These are phyloP conservation scores for Phytophthora constricta DNA, from an alignment of 352 stramenopile species.

Conservation along the genomic window DNA sequence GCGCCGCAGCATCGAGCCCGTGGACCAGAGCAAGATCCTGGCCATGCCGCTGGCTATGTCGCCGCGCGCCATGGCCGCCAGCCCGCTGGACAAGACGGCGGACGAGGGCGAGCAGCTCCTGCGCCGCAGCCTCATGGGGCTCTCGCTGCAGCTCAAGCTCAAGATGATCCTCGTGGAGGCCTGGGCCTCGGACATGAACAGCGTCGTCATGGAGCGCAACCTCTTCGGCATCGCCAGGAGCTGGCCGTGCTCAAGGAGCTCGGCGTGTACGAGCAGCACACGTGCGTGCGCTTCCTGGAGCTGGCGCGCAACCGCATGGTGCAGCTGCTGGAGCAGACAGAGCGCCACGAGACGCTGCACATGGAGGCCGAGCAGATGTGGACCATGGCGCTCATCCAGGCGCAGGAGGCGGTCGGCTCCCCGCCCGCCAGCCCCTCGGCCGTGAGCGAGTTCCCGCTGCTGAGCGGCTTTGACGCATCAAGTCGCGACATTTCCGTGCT, in stretches of 20 bases:
- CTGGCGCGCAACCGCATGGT: constrained; percentile 72
- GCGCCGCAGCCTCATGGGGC: constrained; percentile 73
- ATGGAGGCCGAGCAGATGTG: constrained; percentile 78
- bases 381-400: constrained; percentile 78
- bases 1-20: constrained; percentile 68
- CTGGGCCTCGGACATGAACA: constrained; percentile 88
- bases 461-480: constrained; percentile 67
- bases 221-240: constrained; percentile 82
- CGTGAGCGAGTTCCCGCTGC: constrained; percentile 67
- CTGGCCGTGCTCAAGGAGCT: constrained; percentile 78
- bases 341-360: constrained; percentile 65
- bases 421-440: constrained; percentile 43
- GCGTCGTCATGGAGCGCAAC: constrained; percentile 86
- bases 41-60: constrained; percentile 52
- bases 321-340: constrained; percentile 65
- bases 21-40: constrained; percentile 64
- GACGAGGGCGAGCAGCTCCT: constrained; percentile 40
- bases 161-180: constrained; percentile 87
- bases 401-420: constrained; percentile 50
- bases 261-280: constrained; percentile 78
- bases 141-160: constrained; percentile 84
- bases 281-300: constrained; percentile 79
- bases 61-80: constrained; percentile 32
- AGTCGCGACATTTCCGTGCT: constrained; percentile 78
- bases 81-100: constrained; percentile 25